Conservation (phyloP, 768 basidiomycete genomes). For the Mycena floridula region DNA sequence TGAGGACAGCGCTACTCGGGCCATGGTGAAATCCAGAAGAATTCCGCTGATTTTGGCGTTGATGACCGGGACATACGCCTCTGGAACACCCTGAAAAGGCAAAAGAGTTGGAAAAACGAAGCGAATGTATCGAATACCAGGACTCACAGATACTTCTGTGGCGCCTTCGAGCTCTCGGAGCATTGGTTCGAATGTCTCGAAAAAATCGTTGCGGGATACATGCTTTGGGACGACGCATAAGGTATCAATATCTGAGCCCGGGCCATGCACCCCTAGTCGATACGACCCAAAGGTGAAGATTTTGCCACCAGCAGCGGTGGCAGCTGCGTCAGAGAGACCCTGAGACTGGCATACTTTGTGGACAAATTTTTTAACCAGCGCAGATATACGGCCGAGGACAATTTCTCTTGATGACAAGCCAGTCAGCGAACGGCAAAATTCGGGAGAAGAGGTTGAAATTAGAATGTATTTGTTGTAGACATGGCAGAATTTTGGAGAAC, state of each 20-base stretch:
- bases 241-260: constrained; percentile 97
- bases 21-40: constrained; percentile 92
- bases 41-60: constrained; percentile 88
- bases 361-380: constrained; percentile 91
- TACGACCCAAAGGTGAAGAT: constrained; percentile 99
- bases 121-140: neutral
- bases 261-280: constrained; percentile 94
- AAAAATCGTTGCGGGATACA: constrained; percentile 94
- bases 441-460: neutral
- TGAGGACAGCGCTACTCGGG: constrained; percentile 75
- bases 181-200: constrained; percentile 86
- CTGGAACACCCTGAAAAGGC: constrained; percentile 76
- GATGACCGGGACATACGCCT: constrained; percentile 95
- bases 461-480: neutral
- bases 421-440: too few relatives aligned
- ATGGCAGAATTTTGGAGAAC: neutral
- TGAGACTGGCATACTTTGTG: constrained; percentile 68
- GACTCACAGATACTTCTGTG: constrained; percentile 82
- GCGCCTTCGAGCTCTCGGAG: constrained; percentile 77
- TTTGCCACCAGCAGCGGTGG: constrained; percentile 89
- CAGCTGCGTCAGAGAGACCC: constrained; percentile 85
- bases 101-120: neutral
- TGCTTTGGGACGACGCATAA: constrained; percentile 96
- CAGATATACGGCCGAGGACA: constrained; percentile 84
- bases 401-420: constrained; percentile 85